Evolutionary conservation across 768 basidiomycete genomes (phyloP).

Genomic region (Brasilioporus rufonigricans): DNA sequence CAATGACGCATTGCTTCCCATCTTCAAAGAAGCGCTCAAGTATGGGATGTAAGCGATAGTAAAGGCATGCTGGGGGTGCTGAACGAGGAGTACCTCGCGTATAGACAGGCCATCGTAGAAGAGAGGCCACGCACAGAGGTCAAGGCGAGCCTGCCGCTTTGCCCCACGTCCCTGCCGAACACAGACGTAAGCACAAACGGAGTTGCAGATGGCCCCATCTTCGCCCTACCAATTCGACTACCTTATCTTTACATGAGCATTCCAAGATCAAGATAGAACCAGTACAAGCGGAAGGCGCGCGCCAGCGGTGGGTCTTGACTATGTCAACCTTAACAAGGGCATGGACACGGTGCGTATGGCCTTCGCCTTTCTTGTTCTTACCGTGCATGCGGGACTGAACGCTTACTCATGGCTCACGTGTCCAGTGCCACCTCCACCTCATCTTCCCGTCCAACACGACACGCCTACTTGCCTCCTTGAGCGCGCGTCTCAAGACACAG

Average conservation of each 20-base stretch:
- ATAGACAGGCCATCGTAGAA: conserved; percentile 53
- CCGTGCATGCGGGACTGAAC: background rate
- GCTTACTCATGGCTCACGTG: background rate
- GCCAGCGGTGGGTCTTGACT: no score
- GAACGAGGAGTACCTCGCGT: conserved; percentile 66
- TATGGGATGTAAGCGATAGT: conserved; percentile 58
- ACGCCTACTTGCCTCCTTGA: conserved; percentile 46
- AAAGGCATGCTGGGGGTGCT: conserved; percentile 63
- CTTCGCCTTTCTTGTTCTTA: no score
- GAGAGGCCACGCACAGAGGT: conserved; percentile 15
- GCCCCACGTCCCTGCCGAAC: background rate
- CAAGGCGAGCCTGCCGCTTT: background rate
- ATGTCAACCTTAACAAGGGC: no score
- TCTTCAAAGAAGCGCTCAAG: conserved; percentile 45
- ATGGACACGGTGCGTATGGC: conserved; percentile 16
- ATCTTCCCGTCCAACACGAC: conserved; percentile 47
- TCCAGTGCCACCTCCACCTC: conserved; percentile 72
- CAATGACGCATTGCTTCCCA: background rate
- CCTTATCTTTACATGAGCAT: no score
- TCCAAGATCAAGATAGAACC: no score
- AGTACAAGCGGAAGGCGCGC: no score
- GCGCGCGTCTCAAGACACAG: conserved; percentile 38
- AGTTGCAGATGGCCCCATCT: conserved; percentile 6
- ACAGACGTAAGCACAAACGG: background rate
- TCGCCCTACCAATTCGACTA: conserved; percentile 61